A percentile compares a stretch with the other conserved stretches of the same genome.
Conservation (phyloP, 2,329 filamentous ascomycete genomes). For the Neofusicoccum sp. region DNA sequence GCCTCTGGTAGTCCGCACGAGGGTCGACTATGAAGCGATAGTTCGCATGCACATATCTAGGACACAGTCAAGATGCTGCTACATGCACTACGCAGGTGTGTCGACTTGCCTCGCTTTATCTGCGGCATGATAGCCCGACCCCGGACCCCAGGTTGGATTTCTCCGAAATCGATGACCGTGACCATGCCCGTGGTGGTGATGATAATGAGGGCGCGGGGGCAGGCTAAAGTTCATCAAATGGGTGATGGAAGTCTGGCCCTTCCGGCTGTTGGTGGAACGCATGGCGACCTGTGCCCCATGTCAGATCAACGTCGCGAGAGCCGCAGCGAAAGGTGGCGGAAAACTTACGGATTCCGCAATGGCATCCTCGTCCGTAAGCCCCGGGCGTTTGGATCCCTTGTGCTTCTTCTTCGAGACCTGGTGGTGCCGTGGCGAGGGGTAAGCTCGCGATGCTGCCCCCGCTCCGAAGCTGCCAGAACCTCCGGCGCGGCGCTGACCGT, state of each 20-base stretch:
- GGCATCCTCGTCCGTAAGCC: conserved; percentile 76
- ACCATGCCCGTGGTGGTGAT: conserved; percentile 56
- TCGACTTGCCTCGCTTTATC: conserved; percentile 77
- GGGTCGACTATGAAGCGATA: conserved; percentile 95
- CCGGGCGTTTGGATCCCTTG: conserved; percentile 73
- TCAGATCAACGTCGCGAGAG: not conserved
- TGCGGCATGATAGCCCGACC: conserved; percentile 83
- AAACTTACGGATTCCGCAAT: conserved; percentile 75
- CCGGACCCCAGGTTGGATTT: conserved; percentile 77
- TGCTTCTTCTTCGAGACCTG: conserved; percentile 80
- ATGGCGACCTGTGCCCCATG: conserved; percentile 54
- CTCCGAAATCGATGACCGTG: conserved; percentile 50
- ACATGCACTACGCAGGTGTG: not conserved
- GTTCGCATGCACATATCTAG: conserved; percentile 86
- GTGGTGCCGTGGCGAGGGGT: conserved; percentile 64
- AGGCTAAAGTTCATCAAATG: conserved; percentile 91
- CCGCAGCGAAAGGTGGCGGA: not conserved
- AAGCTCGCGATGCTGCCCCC: conserved; percentile 37
- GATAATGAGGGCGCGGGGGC: conserved; percentile 68
- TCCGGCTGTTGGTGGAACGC: conserved; percentile 66
- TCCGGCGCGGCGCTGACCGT: conserved; percentile 44
- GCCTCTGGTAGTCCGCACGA: conserved; percentile 71
- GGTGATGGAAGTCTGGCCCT: conserved; percentile 94
- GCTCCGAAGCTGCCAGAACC: conserved; percentile 38
- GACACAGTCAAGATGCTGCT: conserved; percentile 19